Evolutionary conservation across 2,329 filamentous ascomycete genomes (phyloP), one percentile per base, ranked within the genome.

Genomic region (Colletotrichum camelliae): DNA sequence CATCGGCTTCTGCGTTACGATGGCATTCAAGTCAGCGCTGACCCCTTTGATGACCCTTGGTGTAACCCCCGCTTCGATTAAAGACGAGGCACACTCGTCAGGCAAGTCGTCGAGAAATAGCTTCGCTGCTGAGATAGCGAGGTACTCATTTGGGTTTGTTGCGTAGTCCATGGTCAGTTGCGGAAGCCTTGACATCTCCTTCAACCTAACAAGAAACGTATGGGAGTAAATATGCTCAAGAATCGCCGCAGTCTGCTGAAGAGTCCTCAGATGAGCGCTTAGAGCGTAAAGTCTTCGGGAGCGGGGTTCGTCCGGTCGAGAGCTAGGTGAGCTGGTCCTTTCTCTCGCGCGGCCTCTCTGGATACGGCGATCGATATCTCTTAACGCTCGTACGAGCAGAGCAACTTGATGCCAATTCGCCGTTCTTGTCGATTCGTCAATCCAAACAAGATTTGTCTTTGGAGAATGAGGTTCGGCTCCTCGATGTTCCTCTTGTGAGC

Each of bases 211-310:
- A n/a, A 77, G 37, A 16, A 77, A 74, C 5, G 71, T 58, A 16
- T 70, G 37, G 8, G 76, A 77, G 57, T 77, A 77, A 16, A 77
- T 43, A 29, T 29, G 67, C 55, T 77, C 76, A n/a, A 77, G 35
- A 6, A 73, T 69, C 13, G 29, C 33, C 16, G 65, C 69, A 35
- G 76, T 69, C 27, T 70, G 69, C 29, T 58, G 74, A 31, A 76
- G 68, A 18, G 39, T 31, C 15, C 29, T 7, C 24, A 58, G 16
- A 35, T 70, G 62, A 16, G 55, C 37, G 9, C 66, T 48, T 35
- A 75, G 24, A 35, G 52, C 15, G 9, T 65, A 35, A 10, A 70
- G 67, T 5, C 64, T 58, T 21, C 43, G 70, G 43, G 35, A 43
- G 8, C n/a, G 35, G 57, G 12, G 18, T n/a, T 73, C 64, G 13